Evolutionary conservation across 352 stramenopile genomes (phyloP).

Genomic region (Pythium phragmitis): DNA sequence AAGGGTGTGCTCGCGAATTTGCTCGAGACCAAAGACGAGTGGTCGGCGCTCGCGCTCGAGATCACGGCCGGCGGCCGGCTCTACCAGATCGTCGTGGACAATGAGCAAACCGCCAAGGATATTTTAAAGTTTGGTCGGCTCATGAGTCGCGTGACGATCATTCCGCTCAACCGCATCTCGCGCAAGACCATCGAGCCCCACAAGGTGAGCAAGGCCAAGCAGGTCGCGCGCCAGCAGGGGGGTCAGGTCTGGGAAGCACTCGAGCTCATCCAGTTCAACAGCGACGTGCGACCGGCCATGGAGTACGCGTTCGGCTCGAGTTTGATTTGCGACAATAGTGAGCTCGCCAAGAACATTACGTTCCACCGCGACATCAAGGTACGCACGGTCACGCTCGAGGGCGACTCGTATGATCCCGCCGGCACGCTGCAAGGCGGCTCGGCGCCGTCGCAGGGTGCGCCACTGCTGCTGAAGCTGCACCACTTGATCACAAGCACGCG

Average conservation of each 20-base stretch:
- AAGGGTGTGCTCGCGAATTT: slow-evolving; percentile 97
- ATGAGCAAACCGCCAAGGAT: slow-evolving; percentile 97
- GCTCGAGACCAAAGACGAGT: slow-evolving; percentile 93
- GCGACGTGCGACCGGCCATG: slow-evolving; percentile 94
- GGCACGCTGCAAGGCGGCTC: slow-evolving; percentile 95
- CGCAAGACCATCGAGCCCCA: slow-evolving; percentile 66
- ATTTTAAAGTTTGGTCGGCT: slow-evolving; percentile 97
- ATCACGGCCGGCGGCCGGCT: slow-evolving; percentile 97
- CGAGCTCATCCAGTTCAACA: slow-evolving; percentile 96
- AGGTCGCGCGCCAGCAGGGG: slow-evolving; percentile 87
- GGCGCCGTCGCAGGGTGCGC: slow-evolving; percentile 66
- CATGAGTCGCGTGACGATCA: slow-evolving; percentile 97
- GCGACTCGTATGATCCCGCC: slow-evolving; percentile 97
- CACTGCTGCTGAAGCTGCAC: slow-evolving; percentile 82
- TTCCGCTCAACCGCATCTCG: slow-evolving; percentile 98
- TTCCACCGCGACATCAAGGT: slow-evolving; percentile 93
- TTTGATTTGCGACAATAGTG: slow-evolving; percentile 97
- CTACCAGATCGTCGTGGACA: slow-evolving; percentile 99
- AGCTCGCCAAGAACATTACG: slow-evolving; percentile 86
- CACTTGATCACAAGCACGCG: slow-evolving; percentile 72
- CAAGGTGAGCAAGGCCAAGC: slow-evolving; percentile 78
- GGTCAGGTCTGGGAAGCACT: slow-evolving; percentile 92
- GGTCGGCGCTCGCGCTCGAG: slow-evolving; percentile 95
- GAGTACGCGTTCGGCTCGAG: slow-evolving; percentile 98
- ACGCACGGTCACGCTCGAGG: slow-evolving; percentile 96